Conservation (phyloP, 2,329 filamentous ascomycete species). For the Pseudopyrenochaeta lycopersici region DNA sequence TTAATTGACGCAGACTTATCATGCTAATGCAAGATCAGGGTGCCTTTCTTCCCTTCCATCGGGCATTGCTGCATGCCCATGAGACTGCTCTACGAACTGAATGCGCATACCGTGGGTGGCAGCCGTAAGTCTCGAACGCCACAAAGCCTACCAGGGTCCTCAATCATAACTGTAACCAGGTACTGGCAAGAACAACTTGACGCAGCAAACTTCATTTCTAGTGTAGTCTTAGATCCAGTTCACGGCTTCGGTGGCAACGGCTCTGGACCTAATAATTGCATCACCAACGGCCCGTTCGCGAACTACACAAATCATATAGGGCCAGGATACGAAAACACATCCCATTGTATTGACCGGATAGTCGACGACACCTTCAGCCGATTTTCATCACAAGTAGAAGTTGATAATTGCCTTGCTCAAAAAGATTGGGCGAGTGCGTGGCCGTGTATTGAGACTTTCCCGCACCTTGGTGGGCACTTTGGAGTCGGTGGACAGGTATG, state of each 20-base stretch:
- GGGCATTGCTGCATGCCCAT: constrained; percentile 42
- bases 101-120: constrained; percentile 44
- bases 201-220: constrained; percentile 22
- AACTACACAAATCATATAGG: constrained; percentile 26
- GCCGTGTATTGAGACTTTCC: constrained; percentile 19
- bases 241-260: constrained; percentile 29
- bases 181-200: constrained; percentile 32
- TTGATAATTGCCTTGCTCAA: constrained; percentile 17
- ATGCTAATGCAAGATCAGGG: constrained; percentile 1
- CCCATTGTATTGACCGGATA: constrained; percentile 30
- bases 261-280: constrained; percentile 12
- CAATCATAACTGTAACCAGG: not conserved
- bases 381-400: no score
- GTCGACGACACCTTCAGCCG: constrained; percentile 15
- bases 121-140: constrained; percentile 23
- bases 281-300: constrained; percentile 28
- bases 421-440: constrained; percentile 13
- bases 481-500: constrained; percentile 27
- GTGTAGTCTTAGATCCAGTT: constrained; percentile 18
- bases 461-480: constrained; percentile 23
- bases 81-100: constrained; percentile 39
- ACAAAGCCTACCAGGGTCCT: not conserved
- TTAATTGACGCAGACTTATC: not conserved
- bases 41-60: constrained; percentile 50
- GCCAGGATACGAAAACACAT: constrained; percentile 10